phyloP scores from a whole-genome alignment of 441 rosid species.

The Populus trichocarpa region DNA sequence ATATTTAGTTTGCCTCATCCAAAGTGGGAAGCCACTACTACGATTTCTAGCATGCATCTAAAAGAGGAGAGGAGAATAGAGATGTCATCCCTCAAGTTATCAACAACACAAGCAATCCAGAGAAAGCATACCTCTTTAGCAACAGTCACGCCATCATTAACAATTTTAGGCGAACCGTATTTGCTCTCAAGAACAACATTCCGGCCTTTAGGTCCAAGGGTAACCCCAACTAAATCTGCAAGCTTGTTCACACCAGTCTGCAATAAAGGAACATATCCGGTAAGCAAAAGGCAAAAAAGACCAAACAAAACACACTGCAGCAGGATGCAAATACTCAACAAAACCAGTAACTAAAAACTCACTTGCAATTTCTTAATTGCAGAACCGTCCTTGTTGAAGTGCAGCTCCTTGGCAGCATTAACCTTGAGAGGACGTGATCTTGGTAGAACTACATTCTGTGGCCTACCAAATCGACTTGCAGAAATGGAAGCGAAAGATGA shows the following conservation, averaged over 20 bases:
- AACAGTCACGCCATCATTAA: slow-evolving; percentile 95
- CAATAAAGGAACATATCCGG: too few species aligned
- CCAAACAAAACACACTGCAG: too few species aligned
- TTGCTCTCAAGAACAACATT: slow-evolving; percentile 98
- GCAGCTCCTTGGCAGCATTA: slow-evolving; percentile 63
- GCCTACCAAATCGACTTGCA: slow-evolving; percentile 46
- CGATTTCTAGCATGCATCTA: neutral
- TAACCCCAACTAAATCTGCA: too few species aligned
- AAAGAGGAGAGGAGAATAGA: neutral
- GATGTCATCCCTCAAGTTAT: neutral
- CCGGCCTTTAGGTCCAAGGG: slow-evolving; percentile 94
- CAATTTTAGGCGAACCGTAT: slow-evolving; percentile 95
- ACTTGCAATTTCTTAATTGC: too few species aligned
- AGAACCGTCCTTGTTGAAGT: too few species aligned
- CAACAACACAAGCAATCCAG: neutral
- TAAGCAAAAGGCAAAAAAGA: too few species aligned
- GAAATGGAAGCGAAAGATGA: slow-evolving; percentile 70
- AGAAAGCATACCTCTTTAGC: slow-evolving; percentile 68
- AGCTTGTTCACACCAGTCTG: too few species aligned
- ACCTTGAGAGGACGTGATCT: slow-evolving; percentile 47
- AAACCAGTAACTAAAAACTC: too few species aligned
- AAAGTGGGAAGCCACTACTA: neutral
- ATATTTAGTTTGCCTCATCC: neutral
- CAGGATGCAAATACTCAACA: too few species aligned
- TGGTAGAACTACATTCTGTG: slow-evolving; percentile 39